Evolutionary conservation across 371 early-diverging fungal genomes (phyloP).

Genomic region (Blyttiomyces sp.): DNA sequence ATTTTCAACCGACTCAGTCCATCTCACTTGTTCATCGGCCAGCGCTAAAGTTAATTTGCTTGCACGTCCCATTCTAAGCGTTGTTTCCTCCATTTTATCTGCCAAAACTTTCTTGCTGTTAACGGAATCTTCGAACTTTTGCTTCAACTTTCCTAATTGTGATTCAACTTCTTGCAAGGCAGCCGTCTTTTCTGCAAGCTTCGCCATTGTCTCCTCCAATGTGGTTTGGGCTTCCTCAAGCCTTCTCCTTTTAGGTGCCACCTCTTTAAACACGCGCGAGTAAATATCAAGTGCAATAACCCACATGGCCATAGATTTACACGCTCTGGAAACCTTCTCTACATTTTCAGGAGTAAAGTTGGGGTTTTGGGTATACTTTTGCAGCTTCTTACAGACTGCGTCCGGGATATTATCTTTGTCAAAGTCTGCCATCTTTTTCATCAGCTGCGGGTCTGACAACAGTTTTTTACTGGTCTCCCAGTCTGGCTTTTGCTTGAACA

Average conservation of each 20-base stretch:
- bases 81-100: slow-evolving; percentile 47
- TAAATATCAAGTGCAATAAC: slow-evolving; percentile 54
- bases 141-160: slow-evolving; percentile 43
- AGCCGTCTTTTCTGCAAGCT: slow-evolving; percentile 43
- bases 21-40: slow-evolving; percentile 47
- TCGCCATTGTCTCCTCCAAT: slow-evolving; percentile 33
- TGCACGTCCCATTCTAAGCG: slow-evolving; percentile 34
- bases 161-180: slow-evolving; percentile 42
- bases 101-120: slow-evolving; percentile 32
- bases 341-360: slow-evolving; percentile 45
- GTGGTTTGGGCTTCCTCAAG: slow-evolving; percentile 42
- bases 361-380: slow-evolving; percentile 40
- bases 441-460: slow-evolving; percentile 41
- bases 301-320: slow-evolving; percentile 47
- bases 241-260: slow-evolving; percentile 45
- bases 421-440: slow-evolving; percentile 45
- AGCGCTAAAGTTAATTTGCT: slow-evolving; percentile 37
- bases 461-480: slow-evolving; percentile 49
- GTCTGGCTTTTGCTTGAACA: slow-evolving; percentile 47
- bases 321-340: slow-evolving; percentile 45
- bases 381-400: slow-evolving; percentile 37
- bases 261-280: slow-evolving; percentile 47
- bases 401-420: slow-evolving; percentile 47
- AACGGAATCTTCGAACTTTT: slow-evolving; percentile 38
- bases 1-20: slow-evolving; percentile 41